Evolutionary conservation across 306 rosid genomes (phyloP), one percentile per base, ranked within the genome.

Genomic region (Cyclanthera cordifolia): DNA sequence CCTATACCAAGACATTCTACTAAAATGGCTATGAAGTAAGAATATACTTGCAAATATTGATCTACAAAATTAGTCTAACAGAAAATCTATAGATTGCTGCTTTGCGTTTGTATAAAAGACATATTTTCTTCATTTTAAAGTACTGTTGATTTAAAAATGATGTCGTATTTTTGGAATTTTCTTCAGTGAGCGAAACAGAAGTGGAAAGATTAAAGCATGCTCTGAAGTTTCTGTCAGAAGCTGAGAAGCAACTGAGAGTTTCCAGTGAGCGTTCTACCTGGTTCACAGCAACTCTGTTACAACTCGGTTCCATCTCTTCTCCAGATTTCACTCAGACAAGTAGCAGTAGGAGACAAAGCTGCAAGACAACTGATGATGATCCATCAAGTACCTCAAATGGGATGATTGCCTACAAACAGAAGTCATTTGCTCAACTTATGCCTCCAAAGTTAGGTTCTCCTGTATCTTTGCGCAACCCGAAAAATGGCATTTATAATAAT

Each of bases 201-300:
- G 51, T 90, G 86, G 91, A 85, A 82, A 87, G 95, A 60, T 79
- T 93, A 72, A 93, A 93, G 79, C 91, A 86, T 80, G 95, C 99
- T 78, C 76, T 90, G 85, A 93, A 82, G 88, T 91, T 90, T 85
- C 99, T 93, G 78, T 85, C 97, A 24, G 96, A 86, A 83, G 91
- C 99, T 16, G 95, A 88, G 81, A 93, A 93, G 79, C 99, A 86
- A 84, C 80, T 90, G 23, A 85, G 99, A 75, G 81, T 87, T 76
- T 93, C 99, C 73, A 87, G 87, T 77, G 99, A 90, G 77, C 95
- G 96, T 69, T 86, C 96, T 43, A 93, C 99, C 37, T 93, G 96
- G 99, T 90, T 93, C 84, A 86, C 96, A 51, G 99, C 96, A 3
- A 88, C 99, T 37, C 87, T 93, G 10, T 85, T 93, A 61, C 99